A percentile compares a stretch with the other conserved stretches of the same genome.
These are phyloP conservation scores for Pyrenophora tritici-repentis DNA, from an alignment of 2,329 filamentous ascomycete genomes.

Conservation along the genomic window DNA sequence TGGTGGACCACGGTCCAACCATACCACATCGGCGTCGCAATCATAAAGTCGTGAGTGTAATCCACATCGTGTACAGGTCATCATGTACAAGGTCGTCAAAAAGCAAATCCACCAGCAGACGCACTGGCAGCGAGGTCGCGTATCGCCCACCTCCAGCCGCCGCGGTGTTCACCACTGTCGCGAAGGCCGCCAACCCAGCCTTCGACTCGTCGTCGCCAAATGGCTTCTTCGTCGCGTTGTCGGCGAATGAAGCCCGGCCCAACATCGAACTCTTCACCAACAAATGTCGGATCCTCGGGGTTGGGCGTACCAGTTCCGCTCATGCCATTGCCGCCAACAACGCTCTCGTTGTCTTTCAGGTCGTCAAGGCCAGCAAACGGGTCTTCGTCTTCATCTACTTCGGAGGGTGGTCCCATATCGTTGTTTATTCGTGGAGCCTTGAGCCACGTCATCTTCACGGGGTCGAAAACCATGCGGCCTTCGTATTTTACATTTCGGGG, in stretches of 20 bases:
- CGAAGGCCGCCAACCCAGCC: conserved; percentile 73
- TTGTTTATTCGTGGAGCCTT: conserved; percentile 62
- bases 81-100: conserved; percentile 25
- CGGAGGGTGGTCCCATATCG: conserved; percentile 50
- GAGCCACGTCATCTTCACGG: conserved; percentile 96
- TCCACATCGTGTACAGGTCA: conserved; percentile 13
- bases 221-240: conserved; percentile 87
- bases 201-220: conserved; percentile 87
- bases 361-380: conserved; percentile 95
- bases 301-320: conserved; percentile 26
- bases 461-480: conserved; percentile 98
- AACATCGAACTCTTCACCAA: conserved; percentile 96
- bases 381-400: conserved; percentile 84
- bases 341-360: conserved; percentile 68
- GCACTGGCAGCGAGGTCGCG: conserved; percentile 51
- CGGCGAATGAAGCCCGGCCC: conserved; percentile 90
- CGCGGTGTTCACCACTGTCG: conserved; percentile 48
- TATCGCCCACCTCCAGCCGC: conserved; percentile 78
- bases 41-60: conserved; percentile 37
- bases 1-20: conserved; percentile 28
- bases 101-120: conserved; percentile 22
- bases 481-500: conserved; percentile 88
- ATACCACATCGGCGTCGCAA: conserved; percentile 33
- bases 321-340: conserved; percentile 33
- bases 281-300: conserved; percentile 50